Base-by-base conservation (phyloP, 2,329 filamentous ascomycete species). In the Colletotrichum melonis region DNA sequence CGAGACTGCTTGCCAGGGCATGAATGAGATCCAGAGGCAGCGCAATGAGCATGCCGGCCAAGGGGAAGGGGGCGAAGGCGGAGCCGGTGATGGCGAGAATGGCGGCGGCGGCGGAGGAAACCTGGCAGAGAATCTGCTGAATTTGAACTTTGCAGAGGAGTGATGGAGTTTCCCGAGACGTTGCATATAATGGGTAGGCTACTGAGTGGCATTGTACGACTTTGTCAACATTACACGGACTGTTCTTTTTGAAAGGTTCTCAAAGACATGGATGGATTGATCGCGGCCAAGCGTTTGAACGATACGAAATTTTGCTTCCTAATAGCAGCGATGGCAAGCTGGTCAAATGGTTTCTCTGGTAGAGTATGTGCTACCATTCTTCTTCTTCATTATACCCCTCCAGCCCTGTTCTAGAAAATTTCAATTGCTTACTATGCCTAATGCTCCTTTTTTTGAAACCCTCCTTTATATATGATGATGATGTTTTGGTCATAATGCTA, bases 1-100 rank as follows among this genome's bases (percentile, higher is more conserved):
- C 14, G 82, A 87, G 72, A 84, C 80, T 66, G 84, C 84, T 4
- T 84, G 82, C 72, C 80, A 82, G 65, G 85, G 84, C 32, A 84
- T 86, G 83, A 83, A 81, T 46, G 81, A 84, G 77, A 80, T 85
- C 38, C 82, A 89, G 63, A 64, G 76, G 24, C 56, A 68, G 71
- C 66, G 67, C n/a, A 60, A 62, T 19, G 67, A 73, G 56, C 65
- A 75, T 1, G 11, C 67, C 58, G 55, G 52, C 14, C 64, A 71
- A 32, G 56, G 46, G 12, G 63, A 60, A 16, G 62, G 30, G 58
- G 65, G 55, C 22, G 69, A 24, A 7, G 67, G 38, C 16, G 69
- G 26, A 26, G 49, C 42, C 9, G 52, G 55, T 6, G 65, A 38
- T 1, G 26, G n/a, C n/a, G 59, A 32, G 30, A 59, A 28, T 5